phyloP scores from a whole-genome alignment of 225 moss, liverwort and hornwort genomes.

The Physcomitrium patens region DNA sequence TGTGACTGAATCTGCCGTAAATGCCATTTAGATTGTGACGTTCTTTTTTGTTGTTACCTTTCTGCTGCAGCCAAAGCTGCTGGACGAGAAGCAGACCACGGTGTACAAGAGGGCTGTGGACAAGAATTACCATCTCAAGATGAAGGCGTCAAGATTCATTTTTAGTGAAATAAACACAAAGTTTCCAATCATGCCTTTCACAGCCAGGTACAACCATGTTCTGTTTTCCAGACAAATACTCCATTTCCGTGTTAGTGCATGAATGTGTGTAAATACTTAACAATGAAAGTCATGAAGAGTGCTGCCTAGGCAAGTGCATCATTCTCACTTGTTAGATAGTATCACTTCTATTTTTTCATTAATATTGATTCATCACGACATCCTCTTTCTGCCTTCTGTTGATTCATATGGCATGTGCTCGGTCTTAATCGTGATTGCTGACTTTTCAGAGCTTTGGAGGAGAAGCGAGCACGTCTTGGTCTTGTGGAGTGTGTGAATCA shows the following conservation, averaged over 20 bases:
- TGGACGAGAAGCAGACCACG: constrained; percentile 98
- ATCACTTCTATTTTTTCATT: no score
- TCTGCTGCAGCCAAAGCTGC: constrained; percentile 73
- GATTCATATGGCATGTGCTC: not conserved
- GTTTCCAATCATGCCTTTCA: constrained; percentile 98
- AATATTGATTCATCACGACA: not conserved
- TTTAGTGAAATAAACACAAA: constrained; percentile 98
- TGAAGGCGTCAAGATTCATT: constrained; percentile 97
- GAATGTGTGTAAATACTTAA: not conserved
- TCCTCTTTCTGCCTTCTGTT: not conserved
- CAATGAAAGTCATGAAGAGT: not conserved
- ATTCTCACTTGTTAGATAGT: no score
- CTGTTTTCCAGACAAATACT: not conserved
- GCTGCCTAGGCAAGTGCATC: no score
- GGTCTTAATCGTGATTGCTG: not conserved
- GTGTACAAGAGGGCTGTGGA: constrained; percentile 98
- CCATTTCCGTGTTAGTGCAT: not conserved
- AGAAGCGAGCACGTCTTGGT: constrained; percentile 97
- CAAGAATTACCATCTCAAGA: constrained; percentile 92
- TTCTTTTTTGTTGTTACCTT: not conserved
- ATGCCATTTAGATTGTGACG: constrained; percentile 3
- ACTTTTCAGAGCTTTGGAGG: constrained; percentile 82
- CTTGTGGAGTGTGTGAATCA: constrained; percentile 99
- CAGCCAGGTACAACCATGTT: constrained; percentile 68
- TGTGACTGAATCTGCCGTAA: not conserved